Base-by-base conservation (phyloP, 1,284 basidiomycete species). In the Puccinia polysora region DNA sequence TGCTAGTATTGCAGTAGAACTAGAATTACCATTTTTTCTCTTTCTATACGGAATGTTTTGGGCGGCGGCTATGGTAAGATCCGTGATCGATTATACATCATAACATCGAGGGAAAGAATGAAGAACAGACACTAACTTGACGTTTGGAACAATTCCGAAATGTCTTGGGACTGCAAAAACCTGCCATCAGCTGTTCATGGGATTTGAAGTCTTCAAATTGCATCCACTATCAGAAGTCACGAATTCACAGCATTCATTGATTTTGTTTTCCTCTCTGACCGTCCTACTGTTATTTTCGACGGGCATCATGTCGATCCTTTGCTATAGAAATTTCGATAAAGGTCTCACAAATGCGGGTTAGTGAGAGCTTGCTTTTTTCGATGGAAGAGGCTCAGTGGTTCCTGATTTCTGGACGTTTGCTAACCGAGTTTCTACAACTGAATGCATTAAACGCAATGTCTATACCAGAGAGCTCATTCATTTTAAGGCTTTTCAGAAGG, bases 261-360 rank as follows among this genome's bases (percentile, higher is more conserved):
- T 69, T 23, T 40, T 69, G 4, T 69, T 69, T 36, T 55, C 65
- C 4, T 25, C 65, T 14, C 28, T 69, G 23, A 58, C 65, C 5
- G 28, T 69, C 49, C 5, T 47, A 2, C 38, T 69, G 23, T 59
- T 69, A 25, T 56, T 69, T 30, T 45, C 65, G 12, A 58, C 65
- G 5, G 65, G 65, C 4, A 34, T 69, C 20, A 47, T 47, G 28
- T 59, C 65, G 25, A 58, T 69, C 12, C 32, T 59, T 47, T 69
- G 65, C 55, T 59, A 38, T 25, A 58, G 55, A 28, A 69, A 69
- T 55, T 69, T 69, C 36, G 43, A 55, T n/a, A 69, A 58, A 47
- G 65, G 65, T 6, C 32, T 69, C 4, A 69, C 58, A 47, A 40
- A 58, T 28, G 52, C 36, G 18, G 38, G 65, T 69, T 7, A 60